A percentile compares a stretch with the other conserved stretches of the same genome.
Conservation (phyloP, 768 basidiomycete genomes). For the Macrolepiota albuminosa region DNA sequence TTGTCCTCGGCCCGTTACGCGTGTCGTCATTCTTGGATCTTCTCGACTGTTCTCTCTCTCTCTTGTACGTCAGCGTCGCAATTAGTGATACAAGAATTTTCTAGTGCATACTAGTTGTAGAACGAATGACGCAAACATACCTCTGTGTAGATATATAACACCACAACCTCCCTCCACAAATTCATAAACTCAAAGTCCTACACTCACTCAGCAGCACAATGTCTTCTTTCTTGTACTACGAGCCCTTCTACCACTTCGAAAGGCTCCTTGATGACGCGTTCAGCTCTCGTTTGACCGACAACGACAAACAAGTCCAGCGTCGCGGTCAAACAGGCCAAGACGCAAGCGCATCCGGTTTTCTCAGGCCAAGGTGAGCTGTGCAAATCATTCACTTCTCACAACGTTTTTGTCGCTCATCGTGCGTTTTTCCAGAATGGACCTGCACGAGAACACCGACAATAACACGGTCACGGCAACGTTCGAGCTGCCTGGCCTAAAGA, state of each 20-base stretch:
- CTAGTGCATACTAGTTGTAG: not conserved
- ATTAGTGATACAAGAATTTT: not conserved
- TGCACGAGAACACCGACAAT: slow-evolving; percentile 37
- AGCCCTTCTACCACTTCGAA: slow-evolving; percentile 32
- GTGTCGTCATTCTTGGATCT: not conserved
- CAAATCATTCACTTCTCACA: not conserved
- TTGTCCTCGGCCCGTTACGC: not conserved
- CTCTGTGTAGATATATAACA: not conserved
- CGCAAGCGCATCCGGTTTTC: slow-evolving; percentile 21
- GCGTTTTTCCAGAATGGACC: slow-evolving; percentile 34
- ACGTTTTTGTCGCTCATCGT: not conserved
- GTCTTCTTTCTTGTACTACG: slow-evolving; percentile 29
- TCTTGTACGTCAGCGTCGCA: not conserved
- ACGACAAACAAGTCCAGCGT: slow-evolving; percentile 1
- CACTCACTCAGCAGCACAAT: slow-evolving; percentile 6
- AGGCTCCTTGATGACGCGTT: slow-evolving; percentile 33
- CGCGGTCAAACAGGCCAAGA: not conserved
- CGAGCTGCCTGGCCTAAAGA: slow-evolving; percentile 50
- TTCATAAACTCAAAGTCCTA: not conserved
- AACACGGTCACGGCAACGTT: slow-evolving; percentile 46
- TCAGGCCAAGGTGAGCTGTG: too few relatives aligned
- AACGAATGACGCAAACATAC: not conserved
- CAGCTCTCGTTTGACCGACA: slow-evolving; percentile 6
- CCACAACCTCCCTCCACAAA: not conserved
- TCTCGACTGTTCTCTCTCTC: not conserved